These are phyloP conservation scores for Zygosaccharomyces pseudorouxii DNA, from an alignment of 805 yeast species.

Conservation along the genomic window DNA sequence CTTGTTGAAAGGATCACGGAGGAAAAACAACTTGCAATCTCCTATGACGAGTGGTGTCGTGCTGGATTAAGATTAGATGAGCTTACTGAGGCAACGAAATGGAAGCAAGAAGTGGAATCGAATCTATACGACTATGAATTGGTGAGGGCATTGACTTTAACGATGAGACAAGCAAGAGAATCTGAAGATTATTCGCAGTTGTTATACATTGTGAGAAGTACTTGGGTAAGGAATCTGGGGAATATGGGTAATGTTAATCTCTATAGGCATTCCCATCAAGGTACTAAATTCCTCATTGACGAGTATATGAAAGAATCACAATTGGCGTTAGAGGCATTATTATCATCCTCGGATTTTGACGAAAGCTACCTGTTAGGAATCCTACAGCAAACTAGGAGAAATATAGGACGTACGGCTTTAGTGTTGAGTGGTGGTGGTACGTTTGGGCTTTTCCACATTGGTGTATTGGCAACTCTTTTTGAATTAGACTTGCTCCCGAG, in stretches of 20 bases:
- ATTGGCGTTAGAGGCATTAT: constrained; percentile 30
- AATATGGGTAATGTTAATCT: constrained; percentile 78
- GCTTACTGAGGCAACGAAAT: constrained; percentile 55
- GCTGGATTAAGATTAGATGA: constrained; percentile 61
- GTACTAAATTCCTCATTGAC: constrained; percentile 80
- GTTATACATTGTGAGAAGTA: constrained; percentile 72
- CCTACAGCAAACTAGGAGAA: constrained; percentile 80
- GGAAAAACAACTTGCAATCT: constrained; percentile 46
- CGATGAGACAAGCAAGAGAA: constrained; percentile 56
- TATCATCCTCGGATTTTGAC: constrained; percentile 43
- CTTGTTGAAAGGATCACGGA: constrained; percentile 37
- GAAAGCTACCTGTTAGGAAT: constrained; percentile 69
- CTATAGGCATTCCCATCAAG: constrained; percentile 73
- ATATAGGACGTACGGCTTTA: constrained; percentile 90
- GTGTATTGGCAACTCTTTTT: constrained; percentile 75
- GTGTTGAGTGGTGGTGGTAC: constrained; percentile 96
- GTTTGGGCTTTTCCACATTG: constrained; percentile 88
- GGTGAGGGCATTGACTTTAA: constrained; percentile 47
- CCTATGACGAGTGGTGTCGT: constrained; percentile 63
- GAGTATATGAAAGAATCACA: constrained; percentile 79
- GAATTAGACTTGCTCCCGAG: constrained; percentile 76
- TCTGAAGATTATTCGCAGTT: constrained; percentile 55
- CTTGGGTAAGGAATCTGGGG: constrained; percentile 81
- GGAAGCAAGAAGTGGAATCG: constrained; percentile 66
- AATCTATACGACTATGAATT: constrained; percentile 69